Evolutionary conservation across 2,329 filamentous ascomycete genomes (phyloP), one percentile per base, ranked within the genome.

Genomic region (Thelonectria olida): DNA sequence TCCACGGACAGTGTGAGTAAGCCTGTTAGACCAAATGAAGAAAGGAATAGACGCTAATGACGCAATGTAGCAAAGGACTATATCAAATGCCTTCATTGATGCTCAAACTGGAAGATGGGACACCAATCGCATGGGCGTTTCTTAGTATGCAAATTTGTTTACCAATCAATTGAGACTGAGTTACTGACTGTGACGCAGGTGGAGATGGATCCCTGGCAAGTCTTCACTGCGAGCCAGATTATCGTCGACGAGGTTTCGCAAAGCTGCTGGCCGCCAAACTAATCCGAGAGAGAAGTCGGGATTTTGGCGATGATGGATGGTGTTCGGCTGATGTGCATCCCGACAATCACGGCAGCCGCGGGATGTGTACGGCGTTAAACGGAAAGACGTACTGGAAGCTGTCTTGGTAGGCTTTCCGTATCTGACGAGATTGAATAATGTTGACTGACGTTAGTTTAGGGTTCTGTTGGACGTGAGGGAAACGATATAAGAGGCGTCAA

Each of bases 91-190:
- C 83, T 2, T 85, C 79, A 62, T 72, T 80, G 36, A 77, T 80
- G 2, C 75, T 88, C 19, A 81, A 82, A 53, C 71, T 79, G 0
- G 69, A 74, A 1, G 79, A 84, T 17, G 81, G 79, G 1, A 82
- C 76, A 1, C 81, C 84, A 0, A 76, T 92, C 5, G 86, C 88
- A 0, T 92, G 90, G 90, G 85, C 83, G 0, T 90, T 92, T 51
- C 71, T 87, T 5, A 81, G 82, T 80, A 56, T 27, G 66, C 48
- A n/a, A n/a, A n/a, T n/a, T 3, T 8, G 7, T 17, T 2, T 27
- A 10, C 31, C 31, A 5, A 1, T 9, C 19, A 13, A 5, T 10
- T 3, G 7, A 10, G 2, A 10, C 7, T n/a, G n/a, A n/a, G 4
- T 3, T 41, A 39, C 63, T 70, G 23, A 68, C 25, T 2, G 12